Base-by-base conservation (phyloP, 768 basidiomycete species). In the Leccinum olivaceopallidum region DNA sequence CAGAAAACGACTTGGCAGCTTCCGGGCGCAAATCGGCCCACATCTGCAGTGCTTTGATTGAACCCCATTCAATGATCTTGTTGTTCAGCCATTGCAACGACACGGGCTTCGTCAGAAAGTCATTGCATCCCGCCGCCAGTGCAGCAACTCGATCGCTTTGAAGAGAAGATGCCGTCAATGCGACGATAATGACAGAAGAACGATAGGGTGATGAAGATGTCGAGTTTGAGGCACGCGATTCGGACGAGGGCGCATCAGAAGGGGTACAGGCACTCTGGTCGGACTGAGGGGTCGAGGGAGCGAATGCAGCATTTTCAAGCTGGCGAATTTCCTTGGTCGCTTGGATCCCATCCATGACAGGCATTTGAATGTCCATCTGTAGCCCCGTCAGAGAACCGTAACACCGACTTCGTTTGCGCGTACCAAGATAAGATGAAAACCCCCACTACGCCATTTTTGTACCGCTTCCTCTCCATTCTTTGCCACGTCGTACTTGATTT, bases 351-450 rank as follows among this genome's bases (percentile, higher is more conserved):
- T 96, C 94, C 92, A 97, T 98, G 66, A 98, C 88, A 9, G 97
- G 97, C 85, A 99, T 95, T 76, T 98, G 96, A 57, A 99, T 98
- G 78, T 99, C 97, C 97, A 99, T 99, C 96, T 98, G 65, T 4
- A 60, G 30, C 36, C 42, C 55, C 52, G n/a, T 73, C 39, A 71
- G 59, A 62, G 36, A 37, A 58, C 42, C 13, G 16, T 26, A 42
- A 37, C 24, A 20, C 49, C n/a, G 47, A 49, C 12, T 42, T 42
- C 22, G 24, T 36, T 34, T 39, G 18, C 12, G 79, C 92, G 65
- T 63, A 97, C 96, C 76, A 99, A 76, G 57, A 99, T 98, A 54
- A 99, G 81, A 78, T 99, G 96, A 76, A 97, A 99, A 55, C 81
- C 87, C 22, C 96, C 97, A 6, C 86, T 90, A 61, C 84, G 81